These are phyloP conservation scores for Aphanomyces stellatus DNA, from an alignment of 352 stramenopile species.

Conservation along the genomic window DNA sequence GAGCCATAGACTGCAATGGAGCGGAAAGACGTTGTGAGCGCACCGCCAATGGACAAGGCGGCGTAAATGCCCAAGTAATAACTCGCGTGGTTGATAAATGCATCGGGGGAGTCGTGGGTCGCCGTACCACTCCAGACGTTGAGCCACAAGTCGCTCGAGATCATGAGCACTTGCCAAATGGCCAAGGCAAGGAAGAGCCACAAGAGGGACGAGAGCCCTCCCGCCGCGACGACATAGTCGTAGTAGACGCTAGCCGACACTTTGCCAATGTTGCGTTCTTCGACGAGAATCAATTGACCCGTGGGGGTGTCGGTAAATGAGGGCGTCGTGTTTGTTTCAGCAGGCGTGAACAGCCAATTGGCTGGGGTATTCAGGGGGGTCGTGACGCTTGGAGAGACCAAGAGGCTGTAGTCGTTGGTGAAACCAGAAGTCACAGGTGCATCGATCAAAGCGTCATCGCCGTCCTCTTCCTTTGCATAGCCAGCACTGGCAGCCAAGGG, in stretches of 20 bases:
- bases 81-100: neutral
- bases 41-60: conserved; percentile 36
- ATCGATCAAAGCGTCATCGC: neutral
- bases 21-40: conserved; percentile 49
- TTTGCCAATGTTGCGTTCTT: neutral
- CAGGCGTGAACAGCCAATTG: neutral
- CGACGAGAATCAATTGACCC: neutral
- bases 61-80: conserved; percentile 52
- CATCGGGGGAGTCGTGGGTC: neutral
- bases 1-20: conserved; percentile 43
- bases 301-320: neutral
- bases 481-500: neutral
- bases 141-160: neutral
- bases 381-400: neutral
- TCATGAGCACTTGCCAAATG: neutral
- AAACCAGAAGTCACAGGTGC: neutral
- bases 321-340: neutral
- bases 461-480: neutral
- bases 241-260: neutral
- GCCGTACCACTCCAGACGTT: neutral
- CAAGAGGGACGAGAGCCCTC: neutral
- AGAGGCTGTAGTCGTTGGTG: neutral
- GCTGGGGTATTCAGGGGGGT: neutral
- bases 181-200: neutral
- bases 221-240: neutral